These are phyloP conservation scores for Pythium myriotylum DNA, from an alignment of 352 stramenopile genomes.

Conservation along the genomic window DNA sequence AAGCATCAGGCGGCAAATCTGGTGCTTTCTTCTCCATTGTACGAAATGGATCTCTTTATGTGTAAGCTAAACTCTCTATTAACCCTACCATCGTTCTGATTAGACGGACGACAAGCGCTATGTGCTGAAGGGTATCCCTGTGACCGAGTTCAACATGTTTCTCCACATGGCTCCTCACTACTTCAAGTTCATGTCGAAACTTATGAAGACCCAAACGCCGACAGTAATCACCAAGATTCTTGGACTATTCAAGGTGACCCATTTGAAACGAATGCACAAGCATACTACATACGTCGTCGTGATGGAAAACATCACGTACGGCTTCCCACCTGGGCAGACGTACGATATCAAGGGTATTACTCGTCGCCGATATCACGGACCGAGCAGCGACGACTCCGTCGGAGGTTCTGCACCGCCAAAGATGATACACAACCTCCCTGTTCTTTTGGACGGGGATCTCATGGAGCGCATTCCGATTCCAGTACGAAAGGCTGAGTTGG, in stretches of 20 bases:
- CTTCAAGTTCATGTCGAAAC: constrained; percentile 82
- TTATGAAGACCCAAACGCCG: constrained; percentile 55
- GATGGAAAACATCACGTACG: constrained; percentile 88
- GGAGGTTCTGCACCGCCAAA: background rate
- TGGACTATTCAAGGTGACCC: constrained; percentile 77
- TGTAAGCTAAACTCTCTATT: constrained; percentile 5
- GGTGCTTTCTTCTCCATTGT: constrained; percentile 88
- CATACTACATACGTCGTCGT: constrained; percentile 84
- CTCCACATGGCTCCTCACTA: constrained; percentile 88
- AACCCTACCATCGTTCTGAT: constrained; percentile 8
- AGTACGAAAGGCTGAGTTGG: constrained; percentile 61
- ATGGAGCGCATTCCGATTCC: constrained; percentile 81
- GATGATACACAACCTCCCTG: constrained; percentile 51
- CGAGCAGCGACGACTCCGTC: constrained; percentile 37
- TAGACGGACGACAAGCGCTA: constrained; percentile 86
- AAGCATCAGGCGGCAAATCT: constrained; percentile 82
- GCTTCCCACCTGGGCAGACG: constrained; percentile 75
- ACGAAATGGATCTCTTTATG: constrained; percentile 14
- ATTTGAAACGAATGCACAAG: constrained; percentile 61
- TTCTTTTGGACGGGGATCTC: constrained; percentile 82
- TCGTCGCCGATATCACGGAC: constrained; percentile 64
- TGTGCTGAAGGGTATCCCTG: constrained; percentile 83
- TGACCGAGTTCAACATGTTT: constrained; percentile 91
- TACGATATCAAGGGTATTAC: constrained; percentile 89
- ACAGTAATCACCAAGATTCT: constrained; percentile 88